Evolutionary conservation across 768 basidiomycete species (phyloP).

Genomic region (Lepiota brunneoincarnata): DNA sequence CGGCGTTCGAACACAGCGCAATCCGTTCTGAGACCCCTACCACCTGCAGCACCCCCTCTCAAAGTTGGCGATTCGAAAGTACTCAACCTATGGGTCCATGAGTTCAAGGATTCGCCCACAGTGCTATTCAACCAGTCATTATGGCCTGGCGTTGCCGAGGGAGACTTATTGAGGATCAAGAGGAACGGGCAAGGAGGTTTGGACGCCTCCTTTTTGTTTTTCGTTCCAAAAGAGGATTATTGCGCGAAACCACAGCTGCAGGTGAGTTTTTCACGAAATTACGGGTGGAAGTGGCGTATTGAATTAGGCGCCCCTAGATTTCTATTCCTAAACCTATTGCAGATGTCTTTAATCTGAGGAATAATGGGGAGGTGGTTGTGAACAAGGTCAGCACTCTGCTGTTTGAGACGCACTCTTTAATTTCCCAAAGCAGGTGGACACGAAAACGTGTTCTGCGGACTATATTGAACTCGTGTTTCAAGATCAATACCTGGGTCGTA

Average conservation of each 20-base stretch:
- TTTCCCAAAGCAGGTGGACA: conserved; percentile 56
- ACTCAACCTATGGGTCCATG: conserved; percentile 75
- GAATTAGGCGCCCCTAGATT: conserved; percentile 40
- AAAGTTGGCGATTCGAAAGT: conserved; percentile 60
- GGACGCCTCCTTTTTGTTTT: conserved; percentile 54
- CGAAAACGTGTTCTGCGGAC: conserved; percentile 58
- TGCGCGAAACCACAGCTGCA: conserved; percentile 63
- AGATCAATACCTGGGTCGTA: conserved; percentile 93
- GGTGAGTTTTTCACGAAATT: conserved; percentile 30
- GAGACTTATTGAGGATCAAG: conserved; percentile 64
- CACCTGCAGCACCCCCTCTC: conserved; percentile 45
- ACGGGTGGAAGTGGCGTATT: not conserved
- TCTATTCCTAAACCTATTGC: conserved; percentile 74
- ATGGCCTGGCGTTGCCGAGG: conserved; percentile 79
- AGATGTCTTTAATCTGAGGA: conserved; percentile 67
- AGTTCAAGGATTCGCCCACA: conserved; percentile 52
- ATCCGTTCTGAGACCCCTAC: conserved; percentile 52
- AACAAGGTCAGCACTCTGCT: conserved; percentile 53
- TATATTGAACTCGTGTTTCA: conserved; percentile 90
- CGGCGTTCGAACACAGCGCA: conserved; percentile 76
- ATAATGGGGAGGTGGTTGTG: conserved; percentile 67
- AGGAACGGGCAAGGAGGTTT: conserved; percentile 37
- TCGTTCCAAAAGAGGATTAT: conserved; percentile 63
- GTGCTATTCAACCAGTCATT: conserved; percentile 71
- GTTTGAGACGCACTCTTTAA: not conserved